Base-by-base conservation (phyloP, 2,329 filamentous ascomycete genomes). In the Arthrobotrys musiformis region DNA sequence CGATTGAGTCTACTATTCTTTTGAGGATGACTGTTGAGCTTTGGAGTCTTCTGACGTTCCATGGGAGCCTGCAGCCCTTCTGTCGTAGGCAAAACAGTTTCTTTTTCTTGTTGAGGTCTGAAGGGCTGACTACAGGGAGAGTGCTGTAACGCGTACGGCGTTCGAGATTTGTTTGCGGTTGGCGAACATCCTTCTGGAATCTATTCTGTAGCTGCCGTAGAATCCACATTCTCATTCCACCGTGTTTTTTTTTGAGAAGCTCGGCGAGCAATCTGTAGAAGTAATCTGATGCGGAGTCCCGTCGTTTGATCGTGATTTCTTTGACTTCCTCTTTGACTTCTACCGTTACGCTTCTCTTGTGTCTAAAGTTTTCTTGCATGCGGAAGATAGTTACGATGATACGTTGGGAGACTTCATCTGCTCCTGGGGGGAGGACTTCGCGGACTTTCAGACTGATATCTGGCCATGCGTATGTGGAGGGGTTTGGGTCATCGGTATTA, bases 361-460 rank as follows among this genome's bases (percentile, higher is more conserved):
- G 54, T 24, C 19, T 37, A 19, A 58, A 58, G 33, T 58, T 26
- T 26, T 58, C 54, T 13, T 58, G 54, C 54, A 58, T 58, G 11
- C 54, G 54, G 33, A 58, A 58, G n/a, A 58, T 58, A n/a, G 54
- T 58, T 17, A 58, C 54, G 17, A 58, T 58, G 54, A 58, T 58
- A 40, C 54, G 54, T 26, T 58, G 54, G 2, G 54, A 58, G 35
- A 40, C 19, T 24, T 24, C 19, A 7, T 58, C 54, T 11, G 54
- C 54, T 40, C 40, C 54, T 15, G 24, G 37, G 15, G 54, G 54
- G 9, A 58, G 54, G 11, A 22, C 33, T 40, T 58, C 54, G n/a
- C 54, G 30, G 26, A 58, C 54, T 24, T 58, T 58, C 8, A 58
- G 24, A 13, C 30, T 58, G 13, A 58, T 58, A 24, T 58, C 54